Evolutionary conservation across 805 yeast species (phyloP).

Genomic region (Nakazawaea peltata): DNA sequence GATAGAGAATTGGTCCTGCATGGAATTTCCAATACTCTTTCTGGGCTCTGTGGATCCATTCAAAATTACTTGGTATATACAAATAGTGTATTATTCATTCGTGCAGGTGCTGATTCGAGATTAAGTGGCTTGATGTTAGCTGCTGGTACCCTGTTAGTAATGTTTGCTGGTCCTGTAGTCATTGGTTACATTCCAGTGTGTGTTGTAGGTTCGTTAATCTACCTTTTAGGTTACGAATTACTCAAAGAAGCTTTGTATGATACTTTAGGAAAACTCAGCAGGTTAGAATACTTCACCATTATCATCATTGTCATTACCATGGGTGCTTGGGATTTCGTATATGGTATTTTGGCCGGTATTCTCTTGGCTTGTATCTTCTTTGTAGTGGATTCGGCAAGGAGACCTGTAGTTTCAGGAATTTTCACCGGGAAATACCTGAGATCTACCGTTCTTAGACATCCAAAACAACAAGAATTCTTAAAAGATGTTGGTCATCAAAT

Average conservation of each 20-base stretch:
- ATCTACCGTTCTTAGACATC: conserved; percentile 88
- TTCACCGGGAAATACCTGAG: conserved; percentile 85
- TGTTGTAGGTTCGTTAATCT: conserved; percentile 91
- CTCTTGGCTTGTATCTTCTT: conserved; percentile 90
- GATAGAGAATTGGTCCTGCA: conserved; percentile 93
- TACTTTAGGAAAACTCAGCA: conserved; percentile 67
- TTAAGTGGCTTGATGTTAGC: conserved; percentile 89
- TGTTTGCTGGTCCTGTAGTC: conserved; percentile 87
- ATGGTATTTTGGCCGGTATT: conserved; percentile 86
- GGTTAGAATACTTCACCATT: conserved; percentile 79
- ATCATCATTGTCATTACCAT: conserved; percentile 81
- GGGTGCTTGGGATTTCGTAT: conserved; percentile 94
- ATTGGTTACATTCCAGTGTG: conserved; percentile 92
- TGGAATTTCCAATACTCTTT: conserved; percentile 80
- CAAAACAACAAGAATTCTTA: conserved; percentile 79
- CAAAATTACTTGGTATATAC: conserved; percentile 95
- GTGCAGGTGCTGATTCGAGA: conserved; percentile 91
- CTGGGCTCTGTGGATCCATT: conserved; percentile 81
- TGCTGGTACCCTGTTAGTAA: conserved; percentile 65
- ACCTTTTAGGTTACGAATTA: conserved; percentile 83
- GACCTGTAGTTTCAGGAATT: conserved; percentile 72
- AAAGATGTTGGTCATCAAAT: conserved; percentile 86
- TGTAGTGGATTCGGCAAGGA: conserved; percentile 83
- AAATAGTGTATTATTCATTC: conserved; percentile 81
- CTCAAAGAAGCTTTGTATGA: conserved; percentile 81